Evolutionary conservation across 1,284 basidiomycete species (phyloP).

Genomic region (Coniophora puteana): DNA sequence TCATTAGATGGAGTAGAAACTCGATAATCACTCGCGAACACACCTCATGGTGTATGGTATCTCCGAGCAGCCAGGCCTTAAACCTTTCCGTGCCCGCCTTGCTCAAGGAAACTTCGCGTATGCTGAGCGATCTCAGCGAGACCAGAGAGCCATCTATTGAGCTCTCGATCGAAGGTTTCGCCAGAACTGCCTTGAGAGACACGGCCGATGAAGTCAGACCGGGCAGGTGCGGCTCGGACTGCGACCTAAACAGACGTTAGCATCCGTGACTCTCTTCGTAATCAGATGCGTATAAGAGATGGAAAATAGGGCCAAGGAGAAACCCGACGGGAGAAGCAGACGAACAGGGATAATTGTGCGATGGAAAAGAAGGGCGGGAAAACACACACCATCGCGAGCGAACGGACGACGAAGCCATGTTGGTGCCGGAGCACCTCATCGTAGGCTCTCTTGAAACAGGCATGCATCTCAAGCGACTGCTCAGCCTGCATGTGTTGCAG

Average conservation of each 20-base stretch:
- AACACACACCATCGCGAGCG: constrained; percentile 75
- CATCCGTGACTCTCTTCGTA: no score
- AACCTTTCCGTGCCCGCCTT: constrained; percentile 64
- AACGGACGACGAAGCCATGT: constrained; percentile 82
- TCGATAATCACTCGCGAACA: no score
- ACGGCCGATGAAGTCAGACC: constrained; percentile 82
- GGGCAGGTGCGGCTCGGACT: constrained; percentile 89
- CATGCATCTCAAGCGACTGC: constrained; percentile 67
- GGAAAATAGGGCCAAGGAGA: constrained; percentile 3
- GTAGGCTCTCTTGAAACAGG: constrained; percentile 87
- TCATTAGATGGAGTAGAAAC: no score
- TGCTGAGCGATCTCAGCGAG: constrained; percentile 70
- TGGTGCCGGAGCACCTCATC: constrained; percentile 80
- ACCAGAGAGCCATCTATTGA: constrained; percentile 78
- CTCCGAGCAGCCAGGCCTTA: constrained; percentile 11
- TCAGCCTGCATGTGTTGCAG: constrained; percentile 77
- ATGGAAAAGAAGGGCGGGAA: constrained; percentile 2
- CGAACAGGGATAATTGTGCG: neutral
- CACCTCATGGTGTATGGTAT: no score
- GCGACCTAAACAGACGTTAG: constrained; percentile 73
- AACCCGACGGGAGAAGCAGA: constrained; percentile 3
- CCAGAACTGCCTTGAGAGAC: constrained; percentile 80
- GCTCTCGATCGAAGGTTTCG: constrained; percentile 71
- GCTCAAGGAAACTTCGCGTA: constrained; percentile 64
- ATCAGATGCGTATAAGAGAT: no score